phyloP scores from a whole-genome alignment of 1,139 yeast genomes.

The Arxiozyma telluris region DNA sequence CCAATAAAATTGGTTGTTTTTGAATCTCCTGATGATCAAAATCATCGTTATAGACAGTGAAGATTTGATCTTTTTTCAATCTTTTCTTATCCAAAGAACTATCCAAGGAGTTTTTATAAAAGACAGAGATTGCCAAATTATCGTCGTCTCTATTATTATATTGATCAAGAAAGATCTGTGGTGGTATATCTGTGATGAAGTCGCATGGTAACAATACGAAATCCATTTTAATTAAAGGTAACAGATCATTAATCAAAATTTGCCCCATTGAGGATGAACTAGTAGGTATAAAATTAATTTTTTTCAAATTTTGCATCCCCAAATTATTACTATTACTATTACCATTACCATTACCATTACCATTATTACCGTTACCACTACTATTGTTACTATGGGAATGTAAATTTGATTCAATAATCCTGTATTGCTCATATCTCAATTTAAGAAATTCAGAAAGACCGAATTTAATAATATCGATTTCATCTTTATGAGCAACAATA shows the following conservation, averaged over 20 bases:
- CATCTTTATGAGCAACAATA: constrained; percentile 40
- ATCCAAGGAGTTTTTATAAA: constrained; percentile 64
- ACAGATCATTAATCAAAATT: constrained; percentile 42
- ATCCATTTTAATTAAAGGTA: constrained; percentile 38
- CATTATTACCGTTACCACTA: constrained; percentile 14
- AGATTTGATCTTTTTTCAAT: constrained; percentile 40
- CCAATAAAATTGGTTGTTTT: constrained; percentile 46
- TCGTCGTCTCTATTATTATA: constrained; percentile 60
- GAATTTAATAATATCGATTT: constrained; percentile 25
- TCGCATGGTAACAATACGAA: constrained; percentile 88
- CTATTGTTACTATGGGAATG: constrained; percentile 21
- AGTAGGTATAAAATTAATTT: constrained; percentile 41
- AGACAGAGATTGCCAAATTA: constrained; percentile 63
- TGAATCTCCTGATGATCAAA: constrained; percentile 35
- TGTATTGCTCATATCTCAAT: constrained; percentile 25
- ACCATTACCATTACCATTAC: too few species aligned
- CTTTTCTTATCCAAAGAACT: constrained; percentile 63
- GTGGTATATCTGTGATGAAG: constrained; percentile 83
- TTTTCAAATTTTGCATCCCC: constrained; percentile 28
- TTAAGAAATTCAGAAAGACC: constrained; percentile 19
- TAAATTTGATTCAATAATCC: constrained; percentile 20
- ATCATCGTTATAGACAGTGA: constrained; percentile 45
- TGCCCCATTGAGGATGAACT: constrained; percentile 56
- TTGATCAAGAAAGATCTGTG: constrained; percentile 77
- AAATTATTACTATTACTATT: too few species aligned